Evolutionary conservation across 352 stramenopile genomes (phyloP).

Genomic region (Achlya hypogyna): DNA sequence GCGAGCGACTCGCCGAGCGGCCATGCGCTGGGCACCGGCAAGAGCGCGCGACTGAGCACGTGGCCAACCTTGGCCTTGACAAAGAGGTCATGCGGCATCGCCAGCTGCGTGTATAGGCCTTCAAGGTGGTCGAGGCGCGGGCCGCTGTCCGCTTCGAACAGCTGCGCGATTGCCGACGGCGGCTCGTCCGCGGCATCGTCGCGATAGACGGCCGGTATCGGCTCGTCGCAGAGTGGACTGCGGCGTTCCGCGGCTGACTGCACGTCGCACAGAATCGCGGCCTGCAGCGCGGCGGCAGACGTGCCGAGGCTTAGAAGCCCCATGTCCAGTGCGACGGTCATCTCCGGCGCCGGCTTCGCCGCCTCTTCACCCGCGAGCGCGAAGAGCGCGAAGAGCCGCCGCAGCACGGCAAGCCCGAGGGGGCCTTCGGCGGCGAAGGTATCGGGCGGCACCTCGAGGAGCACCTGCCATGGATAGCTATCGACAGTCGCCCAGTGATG

Average conservation of each 20-base stretch:
- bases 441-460: constrained; percentile 38
- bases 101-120: constrained; percentile 54
- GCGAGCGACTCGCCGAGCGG: constrained; percentile 52
- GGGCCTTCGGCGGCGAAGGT: constrained; percentile 32
- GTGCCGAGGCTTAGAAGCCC: constrained; percentile 30
- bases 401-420: constrained; percentile 51
- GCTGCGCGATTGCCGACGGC: constrained; percentile 32
- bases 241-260: constrained; percentile 67
- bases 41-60: constrained; percentile 51
- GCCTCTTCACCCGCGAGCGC: constrained; percentile 2
- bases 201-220: constrained; percentile 46
- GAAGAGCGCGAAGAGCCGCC: constrained; percentile 63
- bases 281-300: constrained; percentile 50
- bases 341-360: constrained; percentile 11
- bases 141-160: constrained; percentile 40
- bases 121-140: constrained; percentile 34
- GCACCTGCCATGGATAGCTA: constrained; percentile 74
- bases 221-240: constrained; percentile 55
- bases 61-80: constrained; percentile 68
- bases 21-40: constrained; percentile 34
- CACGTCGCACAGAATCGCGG: constrained; percentile 67
- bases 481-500: constrained; percentile 61
- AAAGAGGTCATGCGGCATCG: constrained; percentile 34
- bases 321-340: constrained; percentile 6
- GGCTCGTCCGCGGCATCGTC: neutral